Evolutionary conservation across 2,329 filamentous ascomycete species (phyloP).

Genomic region (Pyricularia sp.): DNA sequence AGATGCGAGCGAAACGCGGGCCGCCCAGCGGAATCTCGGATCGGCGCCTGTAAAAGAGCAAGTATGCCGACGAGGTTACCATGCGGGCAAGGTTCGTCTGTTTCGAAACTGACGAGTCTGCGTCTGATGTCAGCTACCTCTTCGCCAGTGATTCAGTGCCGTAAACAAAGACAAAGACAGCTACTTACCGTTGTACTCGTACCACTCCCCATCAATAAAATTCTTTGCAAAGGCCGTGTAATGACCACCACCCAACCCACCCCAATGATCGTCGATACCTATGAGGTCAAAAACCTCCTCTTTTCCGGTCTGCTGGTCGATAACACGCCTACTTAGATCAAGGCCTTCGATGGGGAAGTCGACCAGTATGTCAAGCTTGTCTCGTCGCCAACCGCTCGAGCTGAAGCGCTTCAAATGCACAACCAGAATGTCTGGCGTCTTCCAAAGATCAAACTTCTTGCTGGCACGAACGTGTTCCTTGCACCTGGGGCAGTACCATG

Average conservation of each 20-base stretch:
- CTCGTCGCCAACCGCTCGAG: conserved; percentile 68
- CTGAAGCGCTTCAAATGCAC: conserved; percentile 96
- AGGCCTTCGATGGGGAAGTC: conserved; percentile 86
- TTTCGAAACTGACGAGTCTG: conserved; percentile 66
- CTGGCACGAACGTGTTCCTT: conserved; percentile 87
- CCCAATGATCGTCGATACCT: conserved; percentile 92
- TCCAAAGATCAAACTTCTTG: conserved; percentile 98
- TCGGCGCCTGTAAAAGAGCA: conserved; percentile 90
- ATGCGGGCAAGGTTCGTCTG: conserved; percentile 51
- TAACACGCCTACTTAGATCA: conserved; percentile 71
- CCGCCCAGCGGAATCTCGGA: conserved; percentile 72
- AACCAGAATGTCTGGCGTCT: conserved; percentile 86
- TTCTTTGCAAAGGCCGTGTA: conserved; percentile 95
- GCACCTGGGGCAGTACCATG: conserved; percentile 95
- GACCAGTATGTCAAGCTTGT: conserved; percentile 86
- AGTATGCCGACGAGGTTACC: conserved; percentile 72
- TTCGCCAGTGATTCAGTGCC: background rate
- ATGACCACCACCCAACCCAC: conserved; percentile 86
- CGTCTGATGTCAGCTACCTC: background rate
- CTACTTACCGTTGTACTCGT: conserved; percentile 84
- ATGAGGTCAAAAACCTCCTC: conserved; percentile 85
- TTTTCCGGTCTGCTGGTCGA: conserved; percentile 72
- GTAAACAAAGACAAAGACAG: background rate
- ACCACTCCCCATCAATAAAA: conserved; percentile 83
- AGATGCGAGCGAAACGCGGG: conserved; percentile 60